These are phyloP conservation scores for Beta vulgaris DNA, from an alignment of 148 eudicot species.

Conservation along the genomic window DNA sequence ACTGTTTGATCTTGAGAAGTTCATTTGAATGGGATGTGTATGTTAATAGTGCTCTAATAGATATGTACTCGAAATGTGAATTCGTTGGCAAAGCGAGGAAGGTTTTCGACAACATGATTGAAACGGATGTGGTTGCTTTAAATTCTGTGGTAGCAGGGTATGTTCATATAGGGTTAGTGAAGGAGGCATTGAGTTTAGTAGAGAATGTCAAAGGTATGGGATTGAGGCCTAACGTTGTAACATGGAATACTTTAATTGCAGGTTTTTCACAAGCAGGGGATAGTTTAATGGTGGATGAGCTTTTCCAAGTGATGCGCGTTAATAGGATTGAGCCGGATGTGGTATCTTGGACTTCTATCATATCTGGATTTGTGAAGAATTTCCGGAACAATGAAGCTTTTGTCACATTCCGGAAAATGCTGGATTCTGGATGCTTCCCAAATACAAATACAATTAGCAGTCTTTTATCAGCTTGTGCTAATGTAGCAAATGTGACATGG, in stretches of 20 bases:
- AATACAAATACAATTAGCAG: constrained; percentile 63
- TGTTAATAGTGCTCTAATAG: constrained; percentile 64
- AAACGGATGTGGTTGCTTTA: constrained; percentile 60
- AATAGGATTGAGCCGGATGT: constrained; percentile 71
- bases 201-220: constrained; percentile 38
- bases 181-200: constrained; percentile 60
- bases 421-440: constrained; percentile 47
- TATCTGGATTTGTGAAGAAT: constrained; percentile 69
- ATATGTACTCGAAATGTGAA: constrained; percentile 79
- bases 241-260: constrained; percentile 75
- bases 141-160: constrained; percentile 74
- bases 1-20: constrained; percentile 35
- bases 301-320: constrained; percentile 50
- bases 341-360: constrained; percentile 78
- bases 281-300: constrained; percentile 50
- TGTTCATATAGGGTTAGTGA: constrained; percentile 53
- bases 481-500: constrained; percentile 42
- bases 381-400: constrained; percentile 52
- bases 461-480: constrained; percentile 77
- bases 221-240: constrained; percentile 58
- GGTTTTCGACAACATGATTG: constrained; percentile 53
- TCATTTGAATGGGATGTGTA: constrained; percentile 45
- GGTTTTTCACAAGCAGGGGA: constrained; percentile 73
- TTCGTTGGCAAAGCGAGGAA: constrained; percentile 44
- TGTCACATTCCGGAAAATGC: constrained; percentile 53